Conservation (phyloP, 441 rosid species). For the Geranium incanum region DNA sequence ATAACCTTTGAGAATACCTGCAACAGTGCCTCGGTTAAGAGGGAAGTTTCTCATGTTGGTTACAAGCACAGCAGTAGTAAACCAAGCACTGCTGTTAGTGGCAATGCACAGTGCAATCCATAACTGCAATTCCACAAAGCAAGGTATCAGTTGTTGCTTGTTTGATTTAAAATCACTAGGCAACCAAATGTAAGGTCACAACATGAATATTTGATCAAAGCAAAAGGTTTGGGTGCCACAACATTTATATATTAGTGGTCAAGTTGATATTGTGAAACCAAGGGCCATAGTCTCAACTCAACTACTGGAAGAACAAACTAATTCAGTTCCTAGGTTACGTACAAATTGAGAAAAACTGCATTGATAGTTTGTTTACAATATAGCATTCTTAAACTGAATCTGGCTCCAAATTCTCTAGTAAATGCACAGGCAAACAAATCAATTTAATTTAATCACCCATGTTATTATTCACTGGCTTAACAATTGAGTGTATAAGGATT, state of each 20-base stretch:
- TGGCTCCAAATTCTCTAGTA: background rate
- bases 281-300: background rate
- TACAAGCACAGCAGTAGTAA: conserved; percentile 39
- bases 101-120: conserved; percentile 42
- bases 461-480: too few relatives aligned
- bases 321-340: background rate
- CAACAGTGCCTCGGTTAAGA: conserved; percentile 33
- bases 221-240: too few relatives aligned
- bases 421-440: background rate
- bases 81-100: conserved; percentile 41
- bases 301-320: background rate
- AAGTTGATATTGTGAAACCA: too few relatives aligned
- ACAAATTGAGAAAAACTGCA: background rate
- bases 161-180: background rate
- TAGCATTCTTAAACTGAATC: background rate
- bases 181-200: too few relatives aligned
- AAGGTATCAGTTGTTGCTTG: background rate
- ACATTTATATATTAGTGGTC: too few relatives aligned
- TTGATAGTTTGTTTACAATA: background rate
- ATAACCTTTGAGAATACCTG: conserved; percentile 44
- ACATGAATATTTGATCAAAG: too few relatives aligned
- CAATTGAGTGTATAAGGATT: too few relatives aligned
- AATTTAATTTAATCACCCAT: too few relatives aligned
- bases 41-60: conserved; percentile 50
- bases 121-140: conserved; percentile 23